These are phyloP conservation scores for Sordariomycetes sp. DNA, from an alignment of 2,329 filamentous ascomycete species.

Conservation along the genomic window DNA sequence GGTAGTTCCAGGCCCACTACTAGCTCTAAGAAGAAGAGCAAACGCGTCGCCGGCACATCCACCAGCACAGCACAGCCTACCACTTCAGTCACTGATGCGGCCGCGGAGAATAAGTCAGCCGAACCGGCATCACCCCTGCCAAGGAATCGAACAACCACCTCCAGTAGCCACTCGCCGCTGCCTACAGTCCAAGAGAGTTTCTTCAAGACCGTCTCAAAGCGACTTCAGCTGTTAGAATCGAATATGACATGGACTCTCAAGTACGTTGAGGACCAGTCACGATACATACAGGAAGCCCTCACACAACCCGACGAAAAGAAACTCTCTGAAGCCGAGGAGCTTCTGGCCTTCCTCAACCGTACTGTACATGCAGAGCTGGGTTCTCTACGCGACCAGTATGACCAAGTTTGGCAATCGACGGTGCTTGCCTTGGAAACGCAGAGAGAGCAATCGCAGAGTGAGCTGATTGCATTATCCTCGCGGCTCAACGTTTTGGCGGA, in stretches of 20 bases:
- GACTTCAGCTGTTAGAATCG: slow-evolving; percentile 77
- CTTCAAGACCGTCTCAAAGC: slow-evolving; percentile 92
- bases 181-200: slow-evolving; percentile 94
- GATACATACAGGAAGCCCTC: slow-evolving; percentile 77
- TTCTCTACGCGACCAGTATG: slow-evolving; percentile 72
- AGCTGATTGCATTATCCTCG: slow-evolving; percentile 68
- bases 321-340: slow-evolving; percentile 66
- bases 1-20: neutral
- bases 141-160: slow-evolving; percentile 22
- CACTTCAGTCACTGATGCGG: neutral
- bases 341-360: slow-evolving; percentile 72
- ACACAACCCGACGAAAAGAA: slow-evolving; percentile 79
- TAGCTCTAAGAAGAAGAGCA: neutral
- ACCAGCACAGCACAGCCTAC: neutral
- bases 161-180: slow-evolving; percentile 12
- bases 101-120: neutral
- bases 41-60: neutral
- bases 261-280: slow-evolving; percentile 94
- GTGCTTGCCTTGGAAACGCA: slow-evolving; percentile 84
- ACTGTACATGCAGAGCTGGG: slow-evolving; percentile 75
- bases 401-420: slow-evolving; percentile 93
- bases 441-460: slow-evolving; percentile 68
- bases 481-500: slow-evolving; percentile 85
- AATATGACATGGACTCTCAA: slow-evolving; percentile 88
- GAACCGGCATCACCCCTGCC: slow-evolving; percentile 11